Evolutionary conservation across 306 rosid species (phyloP), one percentile per base, ranked within the genome.

Genomic region (Trichosanthes truncata): DNA sequence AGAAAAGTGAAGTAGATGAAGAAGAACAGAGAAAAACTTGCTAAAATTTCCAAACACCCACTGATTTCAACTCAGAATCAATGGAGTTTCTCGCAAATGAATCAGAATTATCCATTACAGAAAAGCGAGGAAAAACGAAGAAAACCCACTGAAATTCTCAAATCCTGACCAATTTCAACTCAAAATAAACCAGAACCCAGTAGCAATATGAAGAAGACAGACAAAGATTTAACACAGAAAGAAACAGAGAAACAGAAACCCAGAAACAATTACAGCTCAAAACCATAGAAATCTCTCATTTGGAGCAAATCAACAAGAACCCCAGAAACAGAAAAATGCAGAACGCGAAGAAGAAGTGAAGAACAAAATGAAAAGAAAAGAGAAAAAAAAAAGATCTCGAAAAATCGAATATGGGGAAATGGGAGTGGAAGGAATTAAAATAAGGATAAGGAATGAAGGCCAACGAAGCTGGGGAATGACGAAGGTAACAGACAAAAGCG

Each of bases 401-500:
- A 18, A 7, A 41, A 73, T 23, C 7, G 76, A 45, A 40, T 31
- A 4, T 38, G 36, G 55, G 21, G 17, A 6, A 46, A 48, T 73
- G 14, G 15, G 61, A 74, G 5, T 1, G 3, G 14, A 49, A 49
- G 4, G 25, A 74, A 74, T 51, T 74, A 74, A 74, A 74, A 51
- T 17, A 10, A 51, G 26, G 78, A 74, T 74, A 51, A 51, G 51
- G 78, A 31, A 29, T 4, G 23, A 49, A 74, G 45, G 78, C 15
- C 45, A 48, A 48, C 57, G 40, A 31, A 46, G 77, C 77, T 49
- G 36, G 60, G 61, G 1, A 55, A 36, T n/a, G 45, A 23, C 8
- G 55, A 61, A 0, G 80, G 20, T 62, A 83, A 80, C n/a, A 79
- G 84, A 85, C 84, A 65, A 57, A 81, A 59, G 61, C 1, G 88